Base-by-base conservation (phyloP, 306 rosid genomes). In the Castanea crenata region DNA sequence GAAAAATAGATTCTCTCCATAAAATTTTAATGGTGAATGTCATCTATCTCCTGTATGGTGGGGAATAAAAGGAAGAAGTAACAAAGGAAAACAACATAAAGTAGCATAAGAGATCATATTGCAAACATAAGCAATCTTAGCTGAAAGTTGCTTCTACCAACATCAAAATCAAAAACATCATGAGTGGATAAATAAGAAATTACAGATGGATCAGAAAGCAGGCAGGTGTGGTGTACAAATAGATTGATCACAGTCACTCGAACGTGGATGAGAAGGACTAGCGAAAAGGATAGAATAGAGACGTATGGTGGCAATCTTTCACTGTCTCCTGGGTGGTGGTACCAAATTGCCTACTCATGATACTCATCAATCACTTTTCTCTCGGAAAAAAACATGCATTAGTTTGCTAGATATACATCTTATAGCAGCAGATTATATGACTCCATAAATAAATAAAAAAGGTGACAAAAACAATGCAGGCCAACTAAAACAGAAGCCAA, bases 241-340 rank as follows among this genome's bases (percentile, higher is more conserved):
- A 21, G n/a, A 18, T 34, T 5, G 3, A 62, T 49, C 65, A 25
- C 11, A 73, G 67, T 73, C 74, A 13, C 18, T 20, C 59, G 67
- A 75, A 69, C 74, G 75, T 80, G 31, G 78, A 87, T 57, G 86
- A 89, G 71, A 75, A 74, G 59, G 77, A 76, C 44, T 29, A 56
- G 54, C 38, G 73, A 81, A 76, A 71, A 69, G 16, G 25, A 69
- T 71, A 21, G 35, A 71, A 27, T 56, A 61, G 62, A 41, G 57
- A 64, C 78, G 71, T 32, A 21, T 64, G 71, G 34, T 73, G 20
- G 73, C 70, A 31, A 41, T 71, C 27, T 84, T 78, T 72, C 54
- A 19, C 13, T 84, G 87, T 82, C 74, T 76, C 76, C 81, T 72
- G 69, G 71, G 74, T 77, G 73, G 68, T 78, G 75, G 81, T 56